These are phyloP conservation scores for Apiotrichum sp. DNA, from an alignment of 1,284 basidiomycete species.

Conservation along the genomic window DNA sequence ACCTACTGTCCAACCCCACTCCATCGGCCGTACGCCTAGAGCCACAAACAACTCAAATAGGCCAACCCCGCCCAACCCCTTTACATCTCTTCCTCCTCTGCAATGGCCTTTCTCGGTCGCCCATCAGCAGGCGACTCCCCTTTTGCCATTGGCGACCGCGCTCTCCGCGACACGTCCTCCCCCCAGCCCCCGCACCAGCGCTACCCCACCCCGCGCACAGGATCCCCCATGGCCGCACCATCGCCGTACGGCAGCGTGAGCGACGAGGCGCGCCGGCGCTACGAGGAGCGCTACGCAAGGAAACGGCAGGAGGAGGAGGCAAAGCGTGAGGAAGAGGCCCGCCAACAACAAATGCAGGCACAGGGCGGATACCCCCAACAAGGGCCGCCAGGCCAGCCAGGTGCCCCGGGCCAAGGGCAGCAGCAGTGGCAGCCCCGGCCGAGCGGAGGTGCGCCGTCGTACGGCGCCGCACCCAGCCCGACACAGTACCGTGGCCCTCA, in stretches of 20 bases:
- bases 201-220: slow-evolving; percentile 31
- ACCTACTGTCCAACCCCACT: too few species aligned
- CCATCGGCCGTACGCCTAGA: too few species aligned
- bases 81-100: not conserved
- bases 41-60: too few species aligned
- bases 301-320: slow-evolving; percentile 38
- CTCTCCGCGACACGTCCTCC: slow-evolving; percentile 38
- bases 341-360: not conserved
- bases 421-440: slow-evolving; percentile 4
- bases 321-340: slow-evolving; percentile 9
- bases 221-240: slow-evolving; percentile 27
- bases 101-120: slow-evolving; percentile 38
- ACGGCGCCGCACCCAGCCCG: not conserved
- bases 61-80: too few species aligned
- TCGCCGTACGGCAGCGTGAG: slow-evolving; percentile 36
- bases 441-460: not conserved
- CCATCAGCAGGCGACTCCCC: slow-evolving; percentile 45
- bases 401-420: slow-evolving; percentile 2
- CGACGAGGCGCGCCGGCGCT: slow-evolving; percentile 41
- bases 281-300: slow-evolving; percentile 42
- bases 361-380: not conserved
- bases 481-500: slow-evolving; percentile 8
- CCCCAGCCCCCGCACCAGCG: slow-evolving; percentile 38
- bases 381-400: slow-evolving; percentile 16
- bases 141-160: slow-evolving; percentile 46